Base-by-base conservation (phyloP, 108 stramenopile species). In the Pseudonitzschia pungens region DNA sequence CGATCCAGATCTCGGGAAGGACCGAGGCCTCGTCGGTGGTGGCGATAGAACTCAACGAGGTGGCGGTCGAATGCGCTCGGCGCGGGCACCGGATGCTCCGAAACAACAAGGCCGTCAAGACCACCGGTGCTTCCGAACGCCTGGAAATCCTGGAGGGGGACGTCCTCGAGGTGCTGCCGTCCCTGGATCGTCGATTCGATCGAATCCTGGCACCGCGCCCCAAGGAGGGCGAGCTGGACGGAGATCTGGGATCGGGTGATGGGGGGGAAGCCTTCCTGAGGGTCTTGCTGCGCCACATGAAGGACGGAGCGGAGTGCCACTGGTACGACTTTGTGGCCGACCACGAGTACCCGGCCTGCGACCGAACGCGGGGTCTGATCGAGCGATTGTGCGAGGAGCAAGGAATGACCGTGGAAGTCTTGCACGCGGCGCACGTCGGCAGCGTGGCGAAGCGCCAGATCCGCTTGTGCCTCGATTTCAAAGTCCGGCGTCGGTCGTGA, bases 301-400 rank as follows among this genome's bases (percentile, higher is more conserved):
- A 87, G 50, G 73, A 84, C 36, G 80, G 87, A 50, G 92, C 89
- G 29, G 92, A 90, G 70, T 82, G 84, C 44, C 92, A 93, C 67
- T 93, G 92, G 92, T 93, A 90, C 75, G 92, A 93, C 51, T 93
- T 93, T 81, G 83, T 79, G 5, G 92, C 92, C 20, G 89, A 93
- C 81, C 83, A 85, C 66, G 89, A 95, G 76, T 80, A 74, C 65
- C 89, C 91, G 2, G 54, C 64, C 0, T 92, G 91, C 69, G 54
- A 79, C 32, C 77, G 94, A 40, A 90, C 91, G 3, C 78, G 80
- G 65, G 41, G 65, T 51, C 64, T 81, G 26, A 60, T 95, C n/a
- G 80, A 84, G 70, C 27, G 68, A 31, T 81, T 76, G 0, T 88
- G 91, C 63, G 41, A 76, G 11, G 53, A 69, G 15, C 51, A 76